Conservation (phyloP, 2,329 filamentous ascomycete species). For the Paraphaeosphaeria sporulosa region DNA sequence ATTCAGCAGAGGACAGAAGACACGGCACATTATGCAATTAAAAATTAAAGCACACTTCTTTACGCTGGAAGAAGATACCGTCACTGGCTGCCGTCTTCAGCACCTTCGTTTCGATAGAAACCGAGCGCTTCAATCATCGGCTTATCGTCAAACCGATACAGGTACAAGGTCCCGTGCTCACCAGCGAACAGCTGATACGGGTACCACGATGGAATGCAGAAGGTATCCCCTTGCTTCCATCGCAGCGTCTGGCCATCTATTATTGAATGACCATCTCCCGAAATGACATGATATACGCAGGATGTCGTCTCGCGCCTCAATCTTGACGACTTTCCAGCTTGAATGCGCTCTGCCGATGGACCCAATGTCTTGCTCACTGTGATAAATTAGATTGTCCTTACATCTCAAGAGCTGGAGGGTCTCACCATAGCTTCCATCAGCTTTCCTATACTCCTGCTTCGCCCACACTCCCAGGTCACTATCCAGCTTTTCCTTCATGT, state of each 20-base stretch:
- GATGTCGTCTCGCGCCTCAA: slow-evolving; percentile 59
- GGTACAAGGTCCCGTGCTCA: slow-evolving; percentile 50
- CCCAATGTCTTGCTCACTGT: slow-evolving; percentile 58
- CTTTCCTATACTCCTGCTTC: slow-evolving; percentile 6
- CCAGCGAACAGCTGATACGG: slow-evolving; percentile 57
- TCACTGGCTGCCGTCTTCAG: not conserved
- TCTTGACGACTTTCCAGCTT: slow-evolving; percentile 47
- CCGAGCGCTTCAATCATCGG: slow-evolving; percentile 62
- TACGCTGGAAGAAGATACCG: not conserved
- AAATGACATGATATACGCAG: slow-evolving; percentile 62
- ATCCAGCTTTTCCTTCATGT: slow-evolving; percentile 56
- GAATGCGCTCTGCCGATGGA: slow-evolving; percentile 56
- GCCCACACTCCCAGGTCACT: slow-evolving; percentile 7
- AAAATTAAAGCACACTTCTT: too few relatives aligned
- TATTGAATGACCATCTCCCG: slow-evolving; percentile 53
- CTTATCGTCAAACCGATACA: slow-evolving; percentile 64
- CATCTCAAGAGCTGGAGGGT: not conserved
- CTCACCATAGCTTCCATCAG: slow-evolving; percentile 13
- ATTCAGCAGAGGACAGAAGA: too few relatives aligned
- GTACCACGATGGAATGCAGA: slow-evolving; percentile 63
- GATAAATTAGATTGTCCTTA: not conserved
- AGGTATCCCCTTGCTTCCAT: slow-evolving; percentile 63
- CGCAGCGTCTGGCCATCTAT: slow-evolving; percentile 49
- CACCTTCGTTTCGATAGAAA: slow-evolving; percentile 53
- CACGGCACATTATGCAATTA: too few relatives aligned